These are phyloP conservation scores for Gossypioides kirkii DNA, from an alignment of 345 rosid genomes.

Conservation along the genomic window DNA sequence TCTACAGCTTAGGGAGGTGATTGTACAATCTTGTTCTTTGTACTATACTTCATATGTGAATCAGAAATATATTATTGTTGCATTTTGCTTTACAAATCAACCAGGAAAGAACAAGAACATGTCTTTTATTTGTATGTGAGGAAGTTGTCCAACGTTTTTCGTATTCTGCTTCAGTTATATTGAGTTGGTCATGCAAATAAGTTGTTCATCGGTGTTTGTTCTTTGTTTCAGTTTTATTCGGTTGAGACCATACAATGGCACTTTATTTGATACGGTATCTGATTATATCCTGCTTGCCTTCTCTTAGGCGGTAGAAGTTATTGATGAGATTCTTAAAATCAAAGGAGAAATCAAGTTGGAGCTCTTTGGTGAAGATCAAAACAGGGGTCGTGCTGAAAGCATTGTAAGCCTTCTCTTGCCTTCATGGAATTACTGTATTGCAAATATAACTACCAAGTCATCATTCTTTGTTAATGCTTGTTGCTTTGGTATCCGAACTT, in stretches of 20 bases:
- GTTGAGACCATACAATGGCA: background rate
- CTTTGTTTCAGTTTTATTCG: background rate
- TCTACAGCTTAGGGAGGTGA: conserved; percentile 64
- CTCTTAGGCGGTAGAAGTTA: conserved; percentile 33
- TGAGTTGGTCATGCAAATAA: background rate
- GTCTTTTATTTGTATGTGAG: conserved; percentile 4
- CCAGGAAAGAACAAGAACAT: background rate
- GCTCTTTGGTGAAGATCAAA: conserved; percentile 70
- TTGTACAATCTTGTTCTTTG: background rate
- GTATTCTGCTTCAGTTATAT: background rate
- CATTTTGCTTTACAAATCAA: background rate
- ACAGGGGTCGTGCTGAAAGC: conserved; percentile 57
- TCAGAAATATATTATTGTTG: background rate
- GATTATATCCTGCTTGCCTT: conserved; percentile 1
- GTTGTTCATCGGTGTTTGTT: background rate
- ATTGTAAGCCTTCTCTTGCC: conserved; percentile 39
- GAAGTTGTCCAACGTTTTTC: background rate
- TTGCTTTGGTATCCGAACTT: background rate
- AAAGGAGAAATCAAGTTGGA: conserved; percentile 61
- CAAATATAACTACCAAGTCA: background rate
- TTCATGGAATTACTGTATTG: background rate
- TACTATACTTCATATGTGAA: background rate
- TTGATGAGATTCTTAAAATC: conserved; percentile 59
- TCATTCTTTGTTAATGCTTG: background rate
- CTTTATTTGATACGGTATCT: background rate